These are phyloP conservation scores for Myriosclerotinia duriaeana DNA, from an alignment of 2,329 filamentous ascomycete genomes.

Conservation along the genomic window DNA sequence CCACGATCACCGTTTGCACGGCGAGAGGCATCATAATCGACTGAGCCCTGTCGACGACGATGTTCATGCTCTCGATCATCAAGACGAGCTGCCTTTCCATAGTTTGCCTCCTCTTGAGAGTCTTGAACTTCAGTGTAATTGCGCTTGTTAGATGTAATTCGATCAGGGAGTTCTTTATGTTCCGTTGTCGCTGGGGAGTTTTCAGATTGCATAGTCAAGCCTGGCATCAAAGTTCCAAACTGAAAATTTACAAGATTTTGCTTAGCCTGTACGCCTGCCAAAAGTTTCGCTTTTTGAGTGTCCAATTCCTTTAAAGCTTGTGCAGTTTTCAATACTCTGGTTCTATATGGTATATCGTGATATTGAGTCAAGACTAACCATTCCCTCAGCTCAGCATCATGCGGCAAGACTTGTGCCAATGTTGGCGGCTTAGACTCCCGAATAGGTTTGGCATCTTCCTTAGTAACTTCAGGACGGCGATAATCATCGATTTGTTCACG, in stretches of 20 bases:
- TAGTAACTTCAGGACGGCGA: conserved; percentile 26
- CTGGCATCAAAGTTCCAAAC: conserved; percentile 12
- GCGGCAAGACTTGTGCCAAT: conserved; percentile 34
- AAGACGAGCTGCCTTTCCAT: conserved; percentile 35
- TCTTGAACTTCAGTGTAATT: conserved; percentile 35
- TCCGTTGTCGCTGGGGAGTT: conserved; percentile 14
- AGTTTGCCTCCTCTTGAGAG: conserved; percentile 22
- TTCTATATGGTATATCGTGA: conserved; percentile 41
- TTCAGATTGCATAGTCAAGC: conserved; percentile 3
- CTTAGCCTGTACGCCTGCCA: conserved; percentile 37
- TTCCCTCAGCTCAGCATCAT: conserved; percentile 40
- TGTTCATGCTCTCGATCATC: conserved; percentile 31
- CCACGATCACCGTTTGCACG: conserved; percentile 32
- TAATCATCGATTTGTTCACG: conserved; percentile 30
- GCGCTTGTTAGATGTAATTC: conserved; percentile 37
- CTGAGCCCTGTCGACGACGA: conserved; percentile 31
- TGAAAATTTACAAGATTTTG: conserved; percentile 16
- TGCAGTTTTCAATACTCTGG: conserved; percentile 34
- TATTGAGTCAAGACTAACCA: conserved; percentile 43
- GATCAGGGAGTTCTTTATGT: conserved; percentile 26
- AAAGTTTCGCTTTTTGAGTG: conserved; percentile 37
- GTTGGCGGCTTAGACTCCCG: conserved; percentile 30
- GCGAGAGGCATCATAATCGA: conserved; percentile 28
- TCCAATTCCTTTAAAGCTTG: conserved; percentile 33
- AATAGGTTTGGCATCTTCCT: conserved; percentile 27